Evolutionary conservation across 169 alveolate species (phyloP), one percentile per base, ranked within the genome.

Genomic region (Theileria annulata): DNA sequence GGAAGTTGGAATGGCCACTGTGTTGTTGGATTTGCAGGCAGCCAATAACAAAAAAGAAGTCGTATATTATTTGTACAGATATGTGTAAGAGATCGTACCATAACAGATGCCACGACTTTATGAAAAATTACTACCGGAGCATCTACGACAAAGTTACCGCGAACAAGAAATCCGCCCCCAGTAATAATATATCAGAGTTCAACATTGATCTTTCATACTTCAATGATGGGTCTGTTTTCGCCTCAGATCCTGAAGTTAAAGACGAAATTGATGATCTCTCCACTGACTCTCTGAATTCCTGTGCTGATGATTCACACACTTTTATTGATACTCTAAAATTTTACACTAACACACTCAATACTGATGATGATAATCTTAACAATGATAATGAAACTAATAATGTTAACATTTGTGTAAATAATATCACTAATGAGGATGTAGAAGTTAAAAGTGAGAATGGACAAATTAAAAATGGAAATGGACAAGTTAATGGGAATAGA

Each of bases 11-110:
- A 48, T 82, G 89, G 89, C 89, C 89, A 30, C 51, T 76, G 35
- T 49, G 30, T 30, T 82, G 89, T 59, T 82, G 89, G 89, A 76
- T 82, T 17, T 82, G 89, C 60, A 64, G 89, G 58, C 77, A 75
- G 12, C 86, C 89, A 13, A 77, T 82, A 63, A 51, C 66, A 10
- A 71, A 71, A 17, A 42, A 35, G 19, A 17, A 27, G 31, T 35
- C 89, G 21, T 82, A 67, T 21, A 48, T 82, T 37, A 47, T 75
- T 17, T 82, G 89, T 49, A 58, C 56, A 2, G 79, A 71, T 19
- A 35, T 56, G 21, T 82, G 89, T 35, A 75, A 56, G 30, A 58
- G 89, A 1, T 73, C 81, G 62, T 82, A 31, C 59, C 89, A 82
- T 42, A 73, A 31, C 9, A 48, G 49, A 19, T 82, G 89, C 63